Evolutionary conservation across 352 stramenopile genomes (phyloP).

Genomic region (Phytophthora pistaciae): DNA sequence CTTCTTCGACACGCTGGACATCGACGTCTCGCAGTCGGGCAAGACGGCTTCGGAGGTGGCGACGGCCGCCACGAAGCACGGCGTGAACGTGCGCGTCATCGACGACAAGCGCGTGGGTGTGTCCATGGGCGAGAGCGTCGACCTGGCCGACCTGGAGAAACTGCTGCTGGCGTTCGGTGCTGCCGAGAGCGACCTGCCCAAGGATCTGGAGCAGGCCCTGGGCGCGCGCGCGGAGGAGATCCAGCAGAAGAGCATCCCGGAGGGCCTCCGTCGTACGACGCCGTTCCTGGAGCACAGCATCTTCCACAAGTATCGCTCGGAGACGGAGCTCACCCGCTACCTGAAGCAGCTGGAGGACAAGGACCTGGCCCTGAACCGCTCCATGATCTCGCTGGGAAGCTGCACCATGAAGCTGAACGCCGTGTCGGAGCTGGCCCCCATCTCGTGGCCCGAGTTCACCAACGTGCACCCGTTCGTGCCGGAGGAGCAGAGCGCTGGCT

Average conservation of each 20-base stretch:
- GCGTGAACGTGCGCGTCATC: constrained; percentile 91
- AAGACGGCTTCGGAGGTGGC: constrained; percentile 85
- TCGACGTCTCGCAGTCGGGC: constrained; percentile 88
- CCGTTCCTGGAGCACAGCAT: constrained; percentile 95
- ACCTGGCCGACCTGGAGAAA: constrained; percentile 88
- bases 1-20: constrained; percentile 98
- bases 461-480: constrained; percentile 99
- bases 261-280: constrained; percentile 63
- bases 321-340: constrained; percentile 97
- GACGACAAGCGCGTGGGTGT: constrained; percentile 92
- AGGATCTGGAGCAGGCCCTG: constrained; percentile 53
- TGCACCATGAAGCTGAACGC: constrained; percentile 99
- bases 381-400: constrained; percentile 99
- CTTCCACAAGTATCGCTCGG: constrained; percentile 98
- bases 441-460: constrained; percentile 98
- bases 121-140: constrained; percentile 97
- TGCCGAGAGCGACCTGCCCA: constrained; percentile 47
- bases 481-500: constrained; percentile 94
- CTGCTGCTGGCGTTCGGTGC: constrained; percentile 89
- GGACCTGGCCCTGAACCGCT: constrained; percentile 98
- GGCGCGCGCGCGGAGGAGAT: constrained; percentile 60
- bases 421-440: constrained; percentile 96
- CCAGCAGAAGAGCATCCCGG: constrained; percentile 67
- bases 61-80: constrained; percentile 61
- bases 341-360: constrained; percentile 98